phyloP scores from a whole-genome alignment of 805 yeast genomes.

The Metschnikowia orientalis region DNA sequence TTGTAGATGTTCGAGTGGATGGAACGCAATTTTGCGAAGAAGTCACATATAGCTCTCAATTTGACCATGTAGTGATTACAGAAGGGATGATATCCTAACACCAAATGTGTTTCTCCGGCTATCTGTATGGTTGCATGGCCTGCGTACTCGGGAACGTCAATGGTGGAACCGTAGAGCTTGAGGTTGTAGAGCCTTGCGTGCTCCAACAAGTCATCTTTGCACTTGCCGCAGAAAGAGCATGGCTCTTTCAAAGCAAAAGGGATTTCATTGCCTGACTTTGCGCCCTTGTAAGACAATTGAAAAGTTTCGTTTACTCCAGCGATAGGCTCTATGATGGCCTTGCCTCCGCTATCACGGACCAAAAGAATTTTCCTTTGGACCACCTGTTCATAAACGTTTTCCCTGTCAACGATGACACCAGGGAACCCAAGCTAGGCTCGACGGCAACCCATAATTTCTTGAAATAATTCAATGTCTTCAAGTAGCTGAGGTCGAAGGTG shows the following conservation, averaged over 20 bases:
- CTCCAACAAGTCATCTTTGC: slow-evolving; percentile 61
- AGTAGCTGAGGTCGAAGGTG: slow-evolving; percentile 32
- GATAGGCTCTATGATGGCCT: slow-evolving; percentile 80
- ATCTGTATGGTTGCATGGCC: slow-evolving; percentile 13
- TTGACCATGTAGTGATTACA: slow-evolving; percentile 80
- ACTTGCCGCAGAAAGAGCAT: slow-evolving; percentile 84
- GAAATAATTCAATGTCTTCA: slow-evolving; percentile 56
- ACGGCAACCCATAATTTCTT: slow-evolving; percentile 64
- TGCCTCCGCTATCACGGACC: slow-evolving; percentile 73
- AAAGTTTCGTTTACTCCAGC: slow-evolving; percentile 77
- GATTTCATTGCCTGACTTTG: slow-evolving; percentile 16
- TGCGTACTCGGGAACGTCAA: slow-evolving; percentile 10
- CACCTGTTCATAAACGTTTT: slow-evolving; percentile 38
- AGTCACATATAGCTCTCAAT: slow-evolving; percentile 77
- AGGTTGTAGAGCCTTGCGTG: slow-evolving; percentile 75
- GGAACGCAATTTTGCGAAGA: slow-evolving; percentile 70
- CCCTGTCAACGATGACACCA: slow-evolving; percentile 43
- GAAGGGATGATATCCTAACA: slow-evolving; percentile 52
- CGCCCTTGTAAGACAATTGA: slow-evolving; percentile 37
- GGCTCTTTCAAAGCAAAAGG: slow-evolving; percentile 74
- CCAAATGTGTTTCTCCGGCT: slow-evolving; percentile 23
- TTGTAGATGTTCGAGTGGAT: slow-evolving; percentile 55
- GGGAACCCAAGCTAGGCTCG: slow-evolving; percentile 39
- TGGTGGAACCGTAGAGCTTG: slow-evolving; percentile 39
- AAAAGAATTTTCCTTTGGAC: slow-evolving; percentile 46